phyloP scores from a whole-genome alignment of 495 filamentous ascomycete genomes.

The Chaetomidium leptoderma region DNA sequence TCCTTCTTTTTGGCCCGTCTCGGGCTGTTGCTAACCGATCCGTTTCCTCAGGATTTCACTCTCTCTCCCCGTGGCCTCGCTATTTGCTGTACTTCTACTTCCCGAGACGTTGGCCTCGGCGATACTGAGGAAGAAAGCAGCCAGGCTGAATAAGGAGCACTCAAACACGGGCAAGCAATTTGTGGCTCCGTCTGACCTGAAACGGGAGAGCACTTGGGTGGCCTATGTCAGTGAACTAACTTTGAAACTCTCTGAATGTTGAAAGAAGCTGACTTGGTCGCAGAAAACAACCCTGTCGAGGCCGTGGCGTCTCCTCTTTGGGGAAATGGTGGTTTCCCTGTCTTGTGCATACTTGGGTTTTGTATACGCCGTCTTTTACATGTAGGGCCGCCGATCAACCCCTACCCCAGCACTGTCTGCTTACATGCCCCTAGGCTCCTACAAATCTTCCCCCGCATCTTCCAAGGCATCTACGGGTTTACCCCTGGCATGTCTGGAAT shows the following conservation, averaged over 20 bases:
- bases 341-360: constrained; percentile 59
- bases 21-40: background rate
- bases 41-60: constrained; percentile 33
- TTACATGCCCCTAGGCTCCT: constrained; percentile 35
- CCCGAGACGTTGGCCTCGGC: constrained; percentile 52
- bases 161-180: constrained; percentile 13
- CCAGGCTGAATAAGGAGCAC: constrained; percentile 41
- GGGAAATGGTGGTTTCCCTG: constrained; percentile 60
- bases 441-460: constrained; percentile 57
- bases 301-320: constrained; percentile 52
- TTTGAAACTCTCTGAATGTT: too few relatives aligned
- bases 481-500: constrained; percentile 32
- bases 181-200: constrained; percentile 22
- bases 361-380: constrained; percentile 66
- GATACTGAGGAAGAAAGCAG: constrained; percentile 45
- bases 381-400: constrained; percentile 36
- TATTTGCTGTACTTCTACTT: constrained; percentile 26
- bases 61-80: constrained; percentile 41
- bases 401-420: background rate
- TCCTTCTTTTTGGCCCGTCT: background rate
- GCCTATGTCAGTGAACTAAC: constrained; percentile 23
- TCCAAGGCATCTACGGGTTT: constrained; percentile 43
- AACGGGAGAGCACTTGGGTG: constrained; percentile 17
- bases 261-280: background rate
- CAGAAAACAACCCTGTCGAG: constrained; percentile 34